phyloP scores from a whole-genome alignment of 2,329 filamentous ascomycete species.

The Diaporthe ampelina region DNA sequence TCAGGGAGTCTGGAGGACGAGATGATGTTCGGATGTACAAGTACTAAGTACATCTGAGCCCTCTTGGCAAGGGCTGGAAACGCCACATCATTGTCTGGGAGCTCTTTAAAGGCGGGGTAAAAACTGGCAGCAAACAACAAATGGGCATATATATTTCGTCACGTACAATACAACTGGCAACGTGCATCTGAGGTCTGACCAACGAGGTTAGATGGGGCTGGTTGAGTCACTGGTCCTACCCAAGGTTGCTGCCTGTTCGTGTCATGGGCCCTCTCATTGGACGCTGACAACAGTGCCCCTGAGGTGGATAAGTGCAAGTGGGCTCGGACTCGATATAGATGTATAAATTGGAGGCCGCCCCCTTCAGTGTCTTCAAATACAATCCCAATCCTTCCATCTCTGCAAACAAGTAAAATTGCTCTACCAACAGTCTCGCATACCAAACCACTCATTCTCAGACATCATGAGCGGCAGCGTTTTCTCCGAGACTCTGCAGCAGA shows the following conservation, averaged over 20 bases:
- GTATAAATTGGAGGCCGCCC: slow-evolving; percentile 9
- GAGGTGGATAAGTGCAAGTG: slow-evolving; percentile 17
- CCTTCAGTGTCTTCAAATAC: neutral
- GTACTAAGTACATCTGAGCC: slow-evolving; percentile 46
- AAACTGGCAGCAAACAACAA: no score
- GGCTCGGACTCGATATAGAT: neutral
- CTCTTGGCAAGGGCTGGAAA: neutral
- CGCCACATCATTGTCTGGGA: neutral
- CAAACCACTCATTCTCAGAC: neutral
- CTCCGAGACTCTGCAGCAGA: slow-evolving; percentile 58
- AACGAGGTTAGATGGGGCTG: neutral
- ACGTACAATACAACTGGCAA: neutral
- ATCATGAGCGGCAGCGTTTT: slow-evolving; percentile 53
- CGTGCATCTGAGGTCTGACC: neutral
- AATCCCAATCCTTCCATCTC: neutral
- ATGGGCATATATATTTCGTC: neutral
- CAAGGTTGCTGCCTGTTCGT: slow-evolving; percentile 12
- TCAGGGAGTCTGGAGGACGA: slow-evolving; percentile 49
- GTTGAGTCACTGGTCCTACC: slow-evolving; percentile 10
- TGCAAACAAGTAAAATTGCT: neutral
- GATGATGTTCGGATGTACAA: slow-evolving; percentile 58
- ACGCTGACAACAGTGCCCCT: slow-evolving; percentile 6
- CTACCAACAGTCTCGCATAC: neutral
- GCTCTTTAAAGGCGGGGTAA: neutral
- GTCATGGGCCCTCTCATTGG: slow-evolving; percentile 4